Evolutionary conservation across 495 filamentous ascomycete species (phyloP).

Genomic region (Penicillium pulvis): DNA sequence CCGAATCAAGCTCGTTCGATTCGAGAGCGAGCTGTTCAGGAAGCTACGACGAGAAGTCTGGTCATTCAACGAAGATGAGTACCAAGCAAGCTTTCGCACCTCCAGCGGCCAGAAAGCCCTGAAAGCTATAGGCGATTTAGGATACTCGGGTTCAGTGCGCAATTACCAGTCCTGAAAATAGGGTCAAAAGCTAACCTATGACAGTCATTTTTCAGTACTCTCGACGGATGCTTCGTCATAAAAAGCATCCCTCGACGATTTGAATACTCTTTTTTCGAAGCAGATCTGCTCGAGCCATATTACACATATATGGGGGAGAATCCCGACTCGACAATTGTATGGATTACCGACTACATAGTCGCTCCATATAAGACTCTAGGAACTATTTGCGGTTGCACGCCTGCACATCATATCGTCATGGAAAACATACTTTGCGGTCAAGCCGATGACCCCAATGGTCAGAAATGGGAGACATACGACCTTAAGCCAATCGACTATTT

Average conservation of each 20-base stretch:
- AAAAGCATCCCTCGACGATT: conserved; percentile 68
- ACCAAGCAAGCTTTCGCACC: conserved; percentile 52
- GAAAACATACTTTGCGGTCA: conserved; percentile 67
- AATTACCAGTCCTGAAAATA: background rate
- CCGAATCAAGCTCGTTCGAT: conserved; percentile 36
- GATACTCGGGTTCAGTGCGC: conserved; percentile 60
- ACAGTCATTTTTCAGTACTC: conserved; percentile 67
- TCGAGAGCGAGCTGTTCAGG: conserved; percentile 29
- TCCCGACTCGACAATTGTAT: conserved; percentile 60
- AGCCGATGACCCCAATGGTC: conserved; percentile 38
- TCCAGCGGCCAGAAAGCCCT: conserved; percentile 36
- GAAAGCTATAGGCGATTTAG: conserved; percentile 56
- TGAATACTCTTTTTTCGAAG: conserved; percentile 67
- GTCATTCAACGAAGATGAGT: conserved; percentile 56
- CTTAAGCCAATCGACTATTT: conserved; percentile 73
- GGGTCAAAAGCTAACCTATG: background rate
- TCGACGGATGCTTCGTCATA: conserved; percentile 61
- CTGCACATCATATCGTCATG: conserved; percentile 72
- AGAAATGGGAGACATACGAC: conserved; percentile 68
- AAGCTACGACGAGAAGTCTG: conserved; percentile 45
- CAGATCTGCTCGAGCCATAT: conserved; percentile 62
- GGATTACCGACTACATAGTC: conserved; percentile 67
- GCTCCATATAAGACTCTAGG: conserved; percentile 56
- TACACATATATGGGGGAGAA: conserved; percentile 59
- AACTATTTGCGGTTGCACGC: conserved; percentile 52